Conservation (phyloP, 2,329 filamentous ascomycete species). For the Colletotrichum theobromicola region DNA sequence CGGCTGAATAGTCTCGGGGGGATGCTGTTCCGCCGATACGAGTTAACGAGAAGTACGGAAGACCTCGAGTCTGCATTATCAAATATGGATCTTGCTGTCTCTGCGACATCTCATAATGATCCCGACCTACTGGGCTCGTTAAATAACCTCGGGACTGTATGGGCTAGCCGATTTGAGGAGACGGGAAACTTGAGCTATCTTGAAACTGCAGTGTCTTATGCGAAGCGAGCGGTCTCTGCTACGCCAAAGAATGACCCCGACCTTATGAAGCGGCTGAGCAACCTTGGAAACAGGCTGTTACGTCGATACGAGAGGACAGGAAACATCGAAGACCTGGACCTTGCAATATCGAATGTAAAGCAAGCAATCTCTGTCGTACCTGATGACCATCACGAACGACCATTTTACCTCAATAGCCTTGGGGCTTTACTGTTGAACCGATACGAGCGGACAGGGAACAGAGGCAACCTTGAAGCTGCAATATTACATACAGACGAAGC, state of each 20-base stretch:
- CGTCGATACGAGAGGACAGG: not conserved
- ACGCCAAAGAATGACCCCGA: not conserved
- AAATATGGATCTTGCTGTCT: not conserved
- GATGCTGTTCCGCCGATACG: not conserved
- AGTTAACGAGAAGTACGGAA: not conserved
- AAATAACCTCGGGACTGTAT: not conserved
- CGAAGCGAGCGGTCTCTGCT: not conserved
- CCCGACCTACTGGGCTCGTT: not conserved
- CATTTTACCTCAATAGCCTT: not conserved
- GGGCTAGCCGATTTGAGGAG: not conserved
- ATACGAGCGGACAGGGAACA: not conserved
- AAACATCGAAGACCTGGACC: not conserved
- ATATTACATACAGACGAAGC: not conserved
- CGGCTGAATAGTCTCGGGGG: not conserved
- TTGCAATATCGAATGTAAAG: not conserved
- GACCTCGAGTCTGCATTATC: not conserved
- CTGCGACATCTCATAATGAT: not conserved
- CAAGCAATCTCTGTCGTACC: not conserved
- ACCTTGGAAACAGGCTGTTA: not conserved
- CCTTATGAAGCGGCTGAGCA: not conserved
- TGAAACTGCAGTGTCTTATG: not conserved
- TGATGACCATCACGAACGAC: not conserved
- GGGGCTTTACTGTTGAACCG: not conserved
- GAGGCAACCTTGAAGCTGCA: not conserved
- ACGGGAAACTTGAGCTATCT: not conserved